These are phyloP conservation scores for Mycena sanguinolenta DNA, from an alignment of 768 basidiomycete genomes.

Conservation along the genomic window DNA sequence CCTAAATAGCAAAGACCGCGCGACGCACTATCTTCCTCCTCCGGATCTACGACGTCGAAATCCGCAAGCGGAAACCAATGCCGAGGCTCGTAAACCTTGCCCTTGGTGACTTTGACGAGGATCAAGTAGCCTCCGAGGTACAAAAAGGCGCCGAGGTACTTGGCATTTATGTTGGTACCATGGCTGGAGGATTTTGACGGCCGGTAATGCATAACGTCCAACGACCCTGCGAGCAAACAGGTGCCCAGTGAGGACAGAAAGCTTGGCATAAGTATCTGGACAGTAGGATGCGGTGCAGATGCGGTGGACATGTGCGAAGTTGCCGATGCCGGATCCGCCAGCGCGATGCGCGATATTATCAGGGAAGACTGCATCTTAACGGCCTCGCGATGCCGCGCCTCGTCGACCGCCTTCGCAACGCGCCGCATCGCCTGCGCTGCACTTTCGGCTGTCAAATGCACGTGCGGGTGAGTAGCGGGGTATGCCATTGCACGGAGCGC, in stretches of 20 bases:
- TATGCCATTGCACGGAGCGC: slow-evolving; percentile 43
- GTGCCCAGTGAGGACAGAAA: slow-evolving; percentile 84
- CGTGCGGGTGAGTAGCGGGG: slow-evolving; percentile 45
- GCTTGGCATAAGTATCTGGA: slow-evolving; percentile 59
- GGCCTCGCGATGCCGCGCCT: slow-evolving; percentile 79
- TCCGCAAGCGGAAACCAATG: slow-evolving; percentile 89
- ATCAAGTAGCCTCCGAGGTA: slow-evolving; percentile 89
- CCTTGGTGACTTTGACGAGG: slow-evolving; percentile 87
- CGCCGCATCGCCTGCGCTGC: slow-evolving; percentile 80
- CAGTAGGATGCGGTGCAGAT: slow-evolving; percentile 44
- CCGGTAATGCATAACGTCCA: slow-evolving; percentile 88
- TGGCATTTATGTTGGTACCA: slow-evolving; percentile 73
- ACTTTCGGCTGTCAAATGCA: slow-evolving; percentile 60
- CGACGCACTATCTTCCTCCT: slow-evolving; percentile 82
- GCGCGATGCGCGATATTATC: slow-evolving; percentile 75
- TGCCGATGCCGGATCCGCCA: slow-evolving; percentile 46
- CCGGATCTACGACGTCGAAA: slow-evolving; percentile 78
- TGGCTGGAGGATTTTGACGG: slow-evolving; percentile 57
- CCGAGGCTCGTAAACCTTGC: slow-evolving; percentile 84
- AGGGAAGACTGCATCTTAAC: slow-evolving; percentile 74
- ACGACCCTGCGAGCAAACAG: slow-evolving; percentile 84
- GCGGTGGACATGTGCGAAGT: slow-evolving; percentile 40
- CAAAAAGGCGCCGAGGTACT: slow-evolving; percentile 92
- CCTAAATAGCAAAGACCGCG: slow-evolving; percentile 11
- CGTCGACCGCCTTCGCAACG: slow-evolving; percentile 84